Conservation (phyloP, 177 flowering plant genomes). For the Vitis hybrid region DNA sequence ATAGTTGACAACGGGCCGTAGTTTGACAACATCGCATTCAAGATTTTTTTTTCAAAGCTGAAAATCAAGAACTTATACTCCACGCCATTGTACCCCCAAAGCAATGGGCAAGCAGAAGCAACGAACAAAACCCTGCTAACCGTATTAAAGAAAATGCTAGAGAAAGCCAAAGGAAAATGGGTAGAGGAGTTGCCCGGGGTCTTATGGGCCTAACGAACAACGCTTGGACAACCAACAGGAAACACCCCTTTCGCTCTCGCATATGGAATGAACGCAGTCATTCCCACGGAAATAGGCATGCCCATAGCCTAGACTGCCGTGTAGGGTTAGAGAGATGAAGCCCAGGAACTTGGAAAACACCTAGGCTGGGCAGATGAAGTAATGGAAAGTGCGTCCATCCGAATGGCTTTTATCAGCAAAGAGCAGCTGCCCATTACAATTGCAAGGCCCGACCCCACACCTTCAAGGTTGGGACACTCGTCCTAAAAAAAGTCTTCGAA, state of each 20-base stretch:
- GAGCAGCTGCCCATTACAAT: fast-evolving
- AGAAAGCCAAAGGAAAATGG: no score
- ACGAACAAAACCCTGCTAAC: no score
- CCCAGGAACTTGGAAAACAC: fast-evolving
- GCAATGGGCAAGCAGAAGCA: fast-evolving
- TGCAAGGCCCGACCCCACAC: fast-evolving
- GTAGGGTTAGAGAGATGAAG: fast-evolving
- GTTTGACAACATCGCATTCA: fast-evolving
- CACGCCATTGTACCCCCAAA: fast-evolving
- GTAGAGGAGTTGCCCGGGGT: fast-evolving
- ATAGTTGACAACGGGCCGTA: fast-evolving
- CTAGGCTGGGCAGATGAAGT: fast-evolving
- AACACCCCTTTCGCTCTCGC: no score
- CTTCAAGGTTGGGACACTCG: no score
- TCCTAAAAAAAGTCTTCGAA: fast-evolving
- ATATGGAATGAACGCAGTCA: fast-evolving
- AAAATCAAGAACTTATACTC: no score
- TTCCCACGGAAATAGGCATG: no score
- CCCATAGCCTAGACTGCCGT: fast-evolving
- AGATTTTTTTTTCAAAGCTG: fast-evolving
- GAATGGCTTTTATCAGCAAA: no score
- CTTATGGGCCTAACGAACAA: no score
- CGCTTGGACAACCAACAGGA: fast-evolving
- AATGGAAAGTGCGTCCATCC: fast-evolving
- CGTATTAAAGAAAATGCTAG: fast-evolving